Percentiles rank a stretch among this genome's conserved stretches.
Conservation (phyloP, 768 basidiomycete genomes). For the Amanita rimosa region DNA sequence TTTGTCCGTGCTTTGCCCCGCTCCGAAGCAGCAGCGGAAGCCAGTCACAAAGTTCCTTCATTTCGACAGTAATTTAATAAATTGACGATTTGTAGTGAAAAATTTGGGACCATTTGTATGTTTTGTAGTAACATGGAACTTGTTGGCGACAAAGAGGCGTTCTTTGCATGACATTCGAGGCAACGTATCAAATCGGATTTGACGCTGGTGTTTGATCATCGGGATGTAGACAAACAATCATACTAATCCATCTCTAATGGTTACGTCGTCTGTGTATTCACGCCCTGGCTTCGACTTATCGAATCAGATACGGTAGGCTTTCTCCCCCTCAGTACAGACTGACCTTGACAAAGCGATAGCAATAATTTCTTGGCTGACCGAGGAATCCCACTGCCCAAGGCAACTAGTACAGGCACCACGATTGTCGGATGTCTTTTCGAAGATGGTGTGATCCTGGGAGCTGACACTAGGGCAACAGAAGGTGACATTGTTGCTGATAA, state of each 20-base stretch:
- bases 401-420: slow-evolving; percentile 91
- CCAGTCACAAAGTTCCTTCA: no score
- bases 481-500: slow-evolving; percentile 96
- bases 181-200: no score
- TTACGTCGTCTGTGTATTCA: no score
- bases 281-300: slow-evolving; percentile 68
- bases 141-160: no score
- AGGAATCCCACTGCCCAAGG: slow-evolving; percentile 68
- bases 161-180: no score
- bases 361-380: slow-evolving; percentile 64
- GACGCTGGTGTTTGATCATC: not conserved
- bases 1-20: slow-evolving; percentile 14
- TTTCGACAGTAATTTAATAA: no score
- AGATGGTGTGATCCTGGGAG: slow-evolving; percentile 89
- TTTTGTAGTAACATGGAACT: no score
- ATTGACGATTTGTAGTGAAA: no score
- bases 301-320: slow-evolving; percentile 52
- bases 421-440: slow-evolving; percentile 94
- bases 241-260: no score
- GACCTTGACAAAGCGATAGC: slow-evolving; percentile 22
- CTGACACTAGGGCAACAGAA: slow-evolving; percentile 92
- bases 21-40: no score
- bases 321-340: not conserved
- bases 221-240: no score
- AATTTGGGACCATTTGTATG: no score